These are phyloP conservation scores for Claviceps sp. DNA, from an alignment of 2,329 filamentous ascomycete species.

Conservation along the genomic window DNA sequence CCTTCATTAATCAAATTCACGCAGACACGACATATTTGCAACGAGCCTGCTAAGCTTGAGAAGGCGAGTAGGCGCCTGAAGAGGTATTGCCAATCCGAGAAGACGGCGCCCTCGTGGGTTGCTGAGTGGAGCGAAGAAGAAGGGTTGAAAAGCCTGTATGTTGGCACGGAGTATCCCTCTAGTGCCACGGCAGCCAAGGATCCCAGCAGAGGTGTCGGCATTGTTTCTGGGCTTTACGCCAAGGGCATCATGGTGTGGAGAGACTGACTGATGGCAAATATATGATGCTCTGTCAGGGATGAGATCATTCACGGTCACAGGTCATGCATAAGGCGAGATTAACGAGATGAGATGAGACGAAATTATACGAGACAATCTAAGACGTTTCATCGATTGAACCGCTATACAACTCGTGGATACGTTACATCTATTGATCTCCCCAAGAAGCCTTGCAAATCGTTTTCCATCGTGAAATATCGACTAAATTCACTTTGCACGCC, in stretches of 20 bases:
- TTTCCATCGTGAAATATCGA: too few species aligned
- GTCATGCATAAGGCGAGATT: too few species aligned
- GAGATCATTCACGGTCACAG: too few species aligned
- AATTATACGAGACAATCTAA: too few species aligned
- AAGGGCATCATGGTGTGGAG: constrained; percentile 21
- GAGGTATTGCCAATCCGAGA: constrained; percentile 3
- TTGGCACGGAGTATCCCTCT: constrained; percentile 19
- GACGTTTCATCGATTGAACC: too few species aligned
- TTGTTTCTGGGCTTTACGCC: constrained; percentile 24
- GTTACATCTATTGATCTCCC: too few species aligned
- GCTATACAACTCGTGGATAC: too few species aligned
- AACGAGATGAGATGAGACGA: too few species aligned
- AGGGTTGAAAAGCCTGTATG: constrained; percentile 21
- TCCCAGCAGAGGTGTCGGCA: constrained; percentile 16
- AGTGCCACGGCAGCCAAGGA: constrained; percentile 22
- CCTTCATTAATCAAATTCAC: constrained; percentile 19
- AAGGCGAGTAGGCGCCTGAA: constrained; percentile 9
- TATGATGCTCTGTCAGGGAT: not conserved
- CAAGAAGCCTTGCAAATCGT: too few species aligned
- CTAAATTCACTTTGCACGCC: too few species aligned
- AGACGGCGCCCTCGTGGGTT: constrained; percentile 15
- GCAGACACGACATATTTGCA: constrained; percentile 20
- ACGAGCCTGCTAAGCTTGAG: constrained; percentile 15
- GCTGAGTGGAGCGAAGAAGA: constrained; percentile 21
- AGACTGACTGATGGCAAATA: constrained; percentile 1